Conservation (phyloP, 441 rosid genomes). For the Omphalea diandra region DNA sequence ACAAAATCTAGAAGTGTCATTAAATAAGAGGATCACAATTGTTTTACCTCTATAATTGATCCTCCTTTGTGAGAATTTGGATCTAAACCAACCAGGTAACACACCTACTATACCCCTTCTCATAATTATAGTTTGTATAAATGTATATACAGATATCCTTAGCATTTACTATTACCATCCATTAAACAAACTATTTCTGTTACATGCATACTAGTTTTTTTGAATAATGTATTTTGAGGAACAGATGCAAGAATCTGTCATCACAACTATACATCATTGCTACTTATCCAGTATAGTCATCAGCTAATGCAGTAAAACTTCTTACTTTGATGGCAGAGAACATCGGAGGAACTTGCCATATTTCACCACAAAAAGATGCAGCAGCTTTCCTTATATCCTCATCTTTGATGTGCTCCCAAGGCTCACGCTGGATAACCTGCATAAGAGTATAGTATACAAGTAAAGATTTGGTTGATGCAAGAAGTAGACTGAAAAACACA, state of each 20-base stretch:
- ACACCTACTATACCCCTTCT: not conserved
- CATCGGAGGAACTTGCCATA: conserved; percentile 99
- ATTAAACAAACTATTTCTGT: not conserved
- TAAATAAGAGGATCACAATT: not conserved
- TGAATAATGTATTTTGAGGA: conserved; percentile 2
- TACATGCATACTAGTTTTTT: not conserved
- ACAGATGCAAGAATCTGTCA: not conserved
- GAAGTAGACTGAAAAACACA: not conserved
- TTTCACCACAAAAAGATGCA: conserved; percentile 83
- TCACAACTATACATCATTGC: not conserved
- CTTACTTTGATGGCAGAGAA: conserved; percentile 97
- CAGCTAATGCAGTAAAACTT: conserved; percentile 5
- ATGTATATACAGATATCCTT: not conserved
- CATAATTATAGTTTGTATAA: not conserved
- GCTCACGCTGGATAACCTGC: conserved; percentile 88
- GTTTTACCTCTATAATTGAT: not conserved
- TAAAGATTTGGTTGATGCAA: not conserved
- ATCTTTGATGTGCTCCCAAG: conserved; percentile 97
- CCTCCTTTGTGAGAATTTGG: not conserved
- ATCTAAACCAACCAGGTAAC: not conserved
- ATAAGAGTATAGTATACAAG: conserved; percentile 15
- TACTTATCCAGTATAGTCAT: not conserved
- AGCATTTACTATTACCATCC: not conserved
- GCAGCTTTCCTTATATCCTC: conserved; percentile 72
- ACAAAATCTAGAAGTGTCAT: not conserved